phyloP scores from a whole-genome alignment of 805 yeast genomes.

The fission yeast (Schizosaccharomyces pombe) region DNA sequence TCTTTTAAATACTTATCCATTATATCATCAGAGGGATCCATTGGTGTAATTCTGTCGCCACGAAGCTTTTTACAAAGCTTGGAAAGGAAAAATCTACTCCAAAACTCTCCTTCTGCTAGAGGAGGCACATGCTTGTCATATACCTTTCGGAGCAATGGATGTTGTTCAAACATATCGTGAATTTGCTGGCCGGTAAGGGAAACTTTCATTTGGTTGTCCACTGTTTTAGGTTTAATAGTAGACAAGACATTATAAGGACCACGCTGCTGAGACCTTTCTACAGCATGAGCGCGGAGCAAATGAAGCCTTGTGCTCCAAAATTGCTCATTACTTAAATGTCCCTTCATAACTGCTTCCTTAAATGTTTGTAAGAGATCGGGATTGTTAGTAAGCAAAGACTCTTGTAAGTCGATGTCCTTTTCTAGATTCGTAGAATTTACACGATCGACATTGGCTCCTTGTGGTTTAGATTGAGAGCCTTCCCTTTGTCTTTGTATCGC shows the following conservation, averaged over 20 bases:
- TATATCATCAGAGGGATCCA: conserved; percentile 61
- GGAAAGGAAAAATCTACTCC: conserved; percentile 89
- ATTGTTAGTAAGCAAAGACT: conserved; percentile 46
- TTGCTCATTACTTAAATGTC: conserved; percentile 35
- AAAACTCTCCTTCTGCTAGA: conserved; percentile 71
- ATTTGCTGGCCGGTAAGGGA: conserved; percentile 79
- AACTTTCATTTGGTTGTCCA: conserved; percentile 76
- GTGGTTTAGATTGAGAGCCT: background rate
- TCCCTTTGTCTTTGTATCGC: background rate
- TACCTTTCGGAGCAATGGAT: conserved; percentile 75
- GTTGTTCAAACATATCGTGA: conserved; percentile 70
- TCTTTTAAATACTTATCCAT: conserved; percentile 61
- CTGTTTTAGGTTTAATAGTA: conserved; percentile 59
- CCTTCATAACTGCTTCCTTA: conserved; percentile 57
- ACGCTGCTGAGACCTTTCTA: conserved; percentile 57
- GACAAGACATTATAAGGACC: conserved; percentile 89
- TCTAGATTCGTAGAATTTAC: background rate
- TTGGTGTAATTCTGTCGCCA: conserved; percentile 61
- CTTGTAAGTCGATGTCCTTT: conserved; percentile 50
- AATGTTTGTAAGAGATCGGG: conserved; percentile 48
- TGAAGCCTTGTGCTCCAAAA: conserved; percentile 74
- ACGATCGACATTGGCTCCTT: background rate
- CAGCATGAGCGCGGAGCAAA: conserved; percentile 61
- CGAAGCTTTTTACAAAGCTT: conserved; percentile 65
- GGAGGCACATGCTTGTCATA: conserved; percentile 80